Evolutionary conservation across 345 rosid genomes (phyloP), one percentile per base, ranked within the genome.

Genomic region (Eucalyptus regnans): DNA sequence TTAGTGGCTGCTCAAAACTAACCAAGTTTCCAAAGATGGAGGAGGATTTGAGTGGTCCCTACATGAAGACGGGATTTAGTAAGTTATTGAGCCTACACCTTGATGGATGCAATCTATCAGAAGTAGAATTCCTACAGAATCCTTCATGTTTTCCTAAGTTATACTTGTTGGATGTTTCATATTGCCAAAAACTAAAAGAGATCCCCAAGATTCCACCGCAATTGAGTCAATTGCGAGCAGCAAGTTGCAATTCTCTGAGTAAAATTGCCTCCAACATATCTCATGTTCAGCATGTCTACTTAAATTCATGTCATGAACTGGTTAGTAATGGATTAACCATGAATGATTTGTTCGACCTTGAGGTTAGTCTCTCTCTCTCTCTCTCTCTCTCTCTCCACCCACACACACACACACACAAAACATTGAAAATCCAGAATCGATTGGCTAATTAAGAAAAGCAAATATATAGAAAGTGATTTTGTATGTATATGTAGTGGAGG

Each of bases 141-240:
- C n/a, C 64, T 12, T 12, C 68, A 29, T 62, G 68, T 62, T 62
- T 62, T 62, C 68, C 33, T 7, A 1, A 54, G 11, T 54, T 54
- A 22, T 0, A 2, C 0, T 3, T 0, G 0, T 27, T 62, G 8
- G 0, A 4, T 3, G 17, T 13, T 29, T 62, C 31, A 3, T 12
- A 6, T 62, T 12, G 68, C 9, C 31, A 27, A 3, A 6, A 62
- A 62, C 33, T 62, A 27, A 27, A 27, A 62, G 68, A 62, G 33
- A 62, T 62, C 16, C 8, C 0, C 33, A 11, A 12, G 16, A 62
- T 27, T 62, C 68, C 68, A 62, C 8, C 0, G 9, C 2, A 12
- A 62, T 29, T 62, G 68, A 2, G 1, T 12, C 1, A 0, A 5
- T 1, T 25, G 6, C 5, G 0, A 0, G 33, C 33, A 62, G 0